Base-by-base conservation (phyloP, 2,329 filamentous ascomycete species). In the Scytalidium sp. region DNA sequence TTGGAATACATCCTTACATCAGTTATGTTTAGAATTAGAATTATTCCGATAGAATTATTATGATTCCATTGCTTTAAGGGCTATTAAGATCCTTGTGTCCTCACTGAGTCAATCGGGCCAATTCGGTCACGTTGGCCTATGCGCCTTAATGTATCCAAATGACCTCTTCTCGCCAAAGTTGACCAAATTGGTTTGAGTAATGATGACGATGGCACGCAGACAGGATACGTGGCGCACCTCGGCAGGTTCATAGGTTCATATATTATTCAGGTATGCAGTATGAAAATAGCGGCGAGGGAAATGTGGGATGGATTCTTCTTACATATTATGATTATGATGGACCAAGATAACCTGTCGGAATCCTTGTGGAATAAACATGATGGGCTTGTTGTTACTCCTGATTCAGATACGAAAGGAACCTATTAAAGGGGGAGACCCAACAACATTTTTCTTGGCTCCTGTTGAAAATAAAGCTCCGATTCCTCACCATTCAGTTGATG, bases 251-350 rank as follows among this genome's bases (percentile, higher is more conserved):
- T 1, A 66, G 63, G 48, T 74, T 67, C 13, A 64, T 76, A 79
- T 57, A 78, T 72, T 79, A 83, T 50, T 40, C 48, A 29, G 49
- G 44, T n/a, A 21, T 32, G 64, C 58, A 61, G 49, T 27, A 43
- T 27, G 32, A 20, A 20, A 20, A 50, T 6, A 8, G 25, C 25
- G 25, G 25, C 25, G 13, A 29, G 25, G 8, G n/a, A n/a, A 19
- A 43, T 21, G 19, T 41, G 36, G 36, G 20, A 23, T 27, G 23
- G 15, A 15, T 41, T 23, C 42, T 29, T 29, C 13, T 29, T 13
- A 7, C 8, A 29, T 29, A 29, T 29, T 29, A 29, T 29, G 25
- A 29, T 13, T 7, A 29, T 13, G 25, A 29, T 29, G 25, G 25
- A 13, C 25, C 25, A 29, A 13, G 25, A 29, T 29, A 29, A 8